Evolutionary conservation across 352 stramenopile species (phyloP), one percentile per base, ranked within the genome.

Genomic region (Phytophthora citrophthora): DNA sequence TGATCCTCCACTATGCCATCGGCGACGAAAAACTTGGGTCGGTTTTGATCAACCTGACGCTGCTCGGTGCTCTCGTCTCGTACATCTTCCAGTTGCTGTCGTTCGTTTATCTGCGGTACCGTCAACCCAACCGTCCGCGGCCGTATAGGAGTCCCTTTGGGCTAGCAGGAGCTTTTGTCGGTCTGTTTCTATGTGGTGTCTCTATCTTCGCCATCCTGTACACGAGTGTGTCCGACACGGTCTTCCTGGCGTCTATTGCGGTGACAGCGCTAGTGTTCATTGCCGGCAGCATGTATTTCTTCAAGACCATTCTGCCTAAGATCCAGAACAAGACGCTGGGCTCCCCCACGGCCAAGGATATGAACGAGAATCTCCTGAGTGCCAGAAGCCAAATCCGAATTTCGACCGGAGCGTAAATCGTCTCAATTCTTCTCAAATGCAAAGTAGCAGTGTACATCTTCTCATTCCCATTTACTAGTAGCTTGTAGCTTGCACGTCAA

Each of bases 31-130:
- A 81, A 3, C 67, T 89, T 10, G 77, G 77, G 47, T 78, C 75
- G 11, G 77, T 87, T 24, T 56, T 89, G n/a, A 86, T 89, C 71
- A 86, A 89, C 62, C 71, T 70, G 40, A 70, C 62, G 27, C 41
- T 70, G 12, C 27, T 70, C 46, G 62, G 54, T 6, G 62, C 62
- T n/a, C 71, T 89, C 39, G 61, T 89, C 54, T 87, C 77, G 50
- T 89, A 89, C 61, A 61, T 76, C 18, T 87, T 89, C 50, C 77
- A 89, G 64, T 63, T 89, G 34, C 58, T 74, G n/a, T 77, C 79
- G 41, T 89, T 89, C 56, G 76, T 89, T n/a, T 72, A 56, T 15
- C 68, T 89, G 51, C 77, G 79, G 23, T 48, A 76, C 44, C 64
- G 72, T 27, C 77, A 89, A 31, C 79, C 79, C 7, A 72, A 84